phyloP scores from a whole-genome alignment of 2,329 filamentous ascomycete genomes.

The Aspergillus melleus region DNA sequence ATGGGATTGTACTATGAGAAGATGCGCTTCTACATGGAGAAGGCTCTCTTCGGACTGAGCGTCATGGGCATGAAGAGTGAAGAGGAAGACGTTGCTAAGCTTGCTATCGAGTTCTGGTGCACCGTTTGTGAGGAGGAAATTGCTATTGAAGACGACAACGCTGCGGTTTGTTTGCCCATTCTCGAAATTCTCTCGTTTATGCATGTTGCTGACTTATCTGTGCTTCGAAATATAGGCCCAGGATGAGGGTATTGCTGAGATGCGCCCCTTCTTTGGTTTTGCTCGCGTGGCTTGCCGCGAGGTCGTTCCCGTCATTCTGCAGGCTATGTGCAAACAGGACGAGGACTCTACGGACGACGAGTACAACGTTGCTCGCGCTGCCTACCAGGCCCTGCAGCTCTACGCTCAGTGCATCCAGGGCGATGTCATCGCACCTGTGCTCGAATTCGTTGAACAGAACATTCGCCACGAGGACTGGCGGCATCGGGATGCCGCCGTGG shows the following conservation, averaged over 20 bases:
- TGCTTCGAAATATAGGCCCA: slow-evolving; percentile 47
- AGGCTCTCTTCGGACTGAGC: slow-evolving; percentile 94
- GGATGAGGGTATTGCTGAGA: slow-evolving; percentile 74
- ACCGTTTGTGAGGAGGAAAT: slow-evolving; percentile 99
- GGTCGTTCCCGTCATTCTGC: slow-evolving; percentile 87
- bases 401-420: slow-evolving; percentile 89
- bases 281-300: slow-evolving; percentile 88
- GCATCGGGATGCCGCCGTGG: slow-evolving; percentile 89
- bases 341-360: slow-evolving; percentile 96
- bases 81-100: slow-evolving; percentile 96
- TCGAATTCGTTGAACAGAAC: slow-evolving; percentile 88
- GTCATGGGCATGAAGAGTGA: slow-evolving; percentile 98
- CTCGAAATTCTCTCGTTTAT: background rate
- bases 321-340: slow-evolving; percentile 92
- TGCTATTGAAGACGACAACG: slow-evolving; percentile 95
- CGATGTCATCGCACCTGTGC: slow-evolving; percentile 80
- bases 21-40: slow-evolving; percentile 99
- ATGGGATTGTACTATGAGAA: slow-evolving; percentile 99
- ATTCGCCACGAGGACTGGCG: slow-evolving; percentile 93
- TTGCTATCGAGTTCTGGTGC: slow-evolving; percentile 99
- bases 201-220: slow-evolving; percentile 7
- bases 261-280: slow-evolving; percentile 94
- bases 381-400: slow-evolving; percentile 94
- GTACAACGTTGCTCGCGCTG: slow-evolving; percentile 92
- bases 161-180: slow-evolving; percentile 56